Base-by-base conservation (phyloP, 495 filamentous ascomycete species). In the Hypoxylon fragiforme region DNA sequence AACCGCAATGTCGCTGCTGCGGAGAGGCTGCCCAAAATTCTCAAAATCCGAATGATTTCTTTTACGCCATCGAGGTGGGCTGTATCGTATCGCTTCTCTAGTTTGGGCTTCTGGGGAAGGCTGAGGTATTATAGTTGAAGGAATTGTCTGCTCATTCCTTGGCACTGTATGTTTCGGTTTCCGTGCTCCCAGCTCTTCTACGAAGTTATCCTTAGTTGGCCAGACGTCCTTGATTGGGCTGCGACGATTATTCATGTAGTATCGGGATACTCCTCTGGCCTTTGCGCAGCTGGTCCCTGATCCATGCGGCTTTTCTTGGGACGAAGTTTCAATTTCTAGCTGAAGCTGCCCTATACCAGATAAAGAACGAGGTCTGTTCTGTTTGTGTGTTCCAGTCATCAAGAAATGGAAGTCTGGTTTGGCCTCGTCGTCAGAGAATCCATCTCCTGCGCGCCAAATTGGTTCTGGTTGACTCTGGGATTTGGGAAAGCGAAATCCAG, bases 141-240 rank as follows among this genome's bases (percentile, higher is more conserved):
- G 15, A 9, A 58, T 48, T 16, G 24, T 34, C 4, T 24, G 21
- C 26, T 51, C 36, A 5, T 13, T 34, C 16, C 38, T 26, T n/a
- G 16, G 39, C 7, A 28, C 30, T 1, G 7, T 36, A 1, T 42
- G 19, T 16, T 31, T 61, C 15, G 20, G 32, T 11, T 35, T 50
- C 40, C 12, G 36, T 14, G 22, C 30, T 22, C 39, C 44, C 13
- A 61, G 22, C 28, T 51, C 54, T 13, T 68, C 65, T 16, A 41
- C 16, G n/a, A 68, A 68, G 39, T 68, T 61, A 7, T 65, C 42
- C 7, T 31, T 40, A 2, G 58, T 68, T 14, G 65, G 65, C 65
- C 65, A 68, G 3, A 61, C 12, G 2, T 68, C 65, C 26, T 51
- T 53, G 7, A 35, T 22, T 8, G 5, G 21, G 14, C 41, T 6